Conservation (phyloP, 2,329 filamentous ascomycete genomes). For the Fusarium odoratissimum region DNA sequence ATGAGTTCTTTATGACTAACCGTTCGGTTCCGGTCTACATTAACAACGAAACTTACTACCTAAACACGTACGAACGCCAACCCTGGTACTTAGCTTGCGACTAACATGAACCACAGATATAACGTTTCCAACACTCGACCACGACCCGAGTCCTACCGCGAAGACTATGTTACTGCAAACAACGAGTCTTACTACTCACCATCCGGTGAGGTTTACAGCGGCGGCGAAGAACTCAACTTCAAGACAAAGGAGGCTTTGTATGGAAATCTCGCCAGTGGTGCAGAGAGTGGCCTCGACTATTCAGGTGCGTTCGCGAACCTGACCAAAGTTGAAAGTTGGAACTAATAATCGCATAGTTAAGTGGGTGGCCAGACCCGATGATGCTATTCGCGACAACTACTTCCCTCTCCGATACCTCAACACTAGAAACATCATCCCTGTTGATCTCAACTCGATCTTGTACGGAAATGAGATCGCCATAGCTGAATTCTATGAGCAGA, state of each 20-base stretch:
- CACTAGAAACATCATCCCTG: conserved; percentile 67
- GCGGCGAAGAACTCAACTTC: conserved; percentile 61
- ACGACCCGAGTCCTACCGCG: conserved; percentile 73
- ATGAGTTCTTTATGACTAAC: conserved; percentile 72
- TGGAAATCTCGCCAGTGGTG: conserved; percentile 71
- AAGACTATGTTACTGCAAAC: conserved; percentile 74
- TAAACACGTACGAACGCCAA: conserved; percentile 62
- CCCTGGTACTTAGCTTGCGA: neutral
- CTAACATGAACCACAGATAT: conserved; percentile 55
- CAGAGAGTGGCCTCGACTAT: conserved; percentile 76
- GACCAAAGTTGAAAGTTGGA: accelerated
- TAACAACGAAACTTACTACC: conserved; percentile 60
- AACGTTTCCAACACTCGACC: conserved; percentile 73
- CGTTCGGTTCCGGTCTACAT: conserved; percentile 65
- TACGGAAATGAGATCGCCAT: conserved; percentile 74
- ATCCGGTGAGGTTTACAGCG: conserved; percentile 69
- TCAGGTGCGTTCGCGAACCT: conserved; percentile 31
- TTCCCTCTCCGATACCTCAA: conserved; percentile 75
- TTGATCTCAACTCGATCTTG: conserved; percentile 76
- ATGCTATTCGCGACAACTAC: conserved; percentile 69
- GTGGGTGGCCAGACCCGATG: conserved; percentile 67
- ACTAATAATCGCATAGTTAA: conserved; percentile 52
- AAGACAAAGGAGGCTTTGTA: conserved; percentile 66
- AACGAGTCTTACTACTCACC: conserved; percentile 71
- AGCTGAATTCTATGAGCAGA: conserved; percentile 62